Evolutionary conservation across 2,329 filamentous ascomycete species (phyloP), one percentile per base, ranked within the genome.

Genomic region (Aspergillus sp.): DNA sequence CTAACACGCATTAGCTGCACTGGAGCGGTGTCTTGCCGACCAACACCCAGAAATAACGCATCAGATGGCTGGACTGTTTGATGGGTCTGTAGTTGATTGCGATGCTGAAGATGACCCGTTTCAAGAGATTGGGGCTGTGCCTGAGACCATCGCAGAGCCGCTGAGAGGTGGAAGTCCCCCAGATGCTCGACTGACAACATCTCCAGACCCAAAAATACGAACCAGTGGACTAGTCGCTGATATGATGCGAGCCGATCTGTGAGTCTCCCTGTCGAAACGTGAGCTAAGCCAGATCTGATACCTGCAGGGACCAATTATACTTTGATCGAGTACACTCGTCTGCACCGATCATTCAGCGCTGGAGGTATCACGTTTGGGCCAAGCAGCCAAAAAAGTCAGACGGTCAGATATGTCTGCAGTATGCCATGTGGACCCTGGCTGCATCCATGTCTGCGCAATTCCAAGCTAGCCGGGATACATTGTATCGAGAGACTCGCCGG

Each of bases 361-460:
- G 61, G 48, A 59, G 63, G 14, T 67, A 69, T 45, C 60, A 64
- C 6, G 44, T 60, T 1, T 67, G 64, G 65, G 56, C 62, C 1
- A 60, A 60, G 16, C 47, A 54, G 40, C 48, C 45, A 3, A 52
- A 49, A 17, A 60, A 59, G 22, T 49, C 45, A 9, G 49, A 58
- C 4, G 50, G 53, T 3, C 63, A 62, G 26, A 40, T 47, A 5
- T 67, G 66, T 26, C 54, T 73, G 4, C 70, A 73, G 49, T 62
- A 65, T 46, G 65, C 71, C 20, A 69, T 73, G 68, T 71, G 71
- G 69, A 65, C 69, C 1, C 43, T 71, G 9, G 70, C 71, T 10
- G 65, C 70, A 2, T 59, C 65, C 0, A 43, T 65, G 11, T 73
- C 70, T 0, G 61, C 63, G 1, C 71, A 71, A 20, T 67, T 66